A percentile compares a stretch with the other conserved stretches of the same genome.
These are phyloP conservation scores for Warburgia ugandensis DNA, from an alignment of 164 flowering plant genomes.

Conservation along the genomic window DNA sequence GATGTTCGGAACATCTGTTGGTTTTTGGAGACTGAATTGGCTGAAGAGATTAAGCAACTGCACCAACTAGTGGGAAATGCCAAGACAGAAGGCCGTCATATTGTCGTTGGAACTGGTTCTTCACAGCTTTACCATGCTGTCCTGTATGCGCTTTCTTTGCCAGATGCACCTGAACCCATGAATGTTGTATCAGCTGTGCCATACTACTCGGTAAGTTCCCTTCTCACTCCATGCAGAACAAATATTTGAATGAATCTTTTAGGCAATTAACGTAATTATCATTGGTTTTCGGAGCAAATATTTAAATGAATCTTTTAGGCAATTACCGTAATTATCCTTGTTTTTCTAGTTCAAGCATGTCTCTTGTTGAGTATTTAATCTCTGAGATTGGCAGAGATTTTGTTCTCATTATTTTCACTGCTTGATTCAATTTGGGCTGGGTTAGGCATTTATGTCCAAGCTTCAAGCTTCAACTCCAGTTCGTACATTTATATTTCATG, in stretches of 20 bases:
- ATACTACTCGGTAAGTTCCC: constrained; percentile 67
- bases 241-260: background rate
- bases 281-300: background rate
- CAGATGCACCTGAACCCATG: constrained; percentile 40
- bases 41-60: constrained; percentile 35
- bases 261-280: background rate
- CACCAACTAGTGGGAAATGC: constrained; percentile 84
- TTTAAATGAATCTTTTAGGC: no score
- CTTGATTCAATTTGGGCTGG: no score
- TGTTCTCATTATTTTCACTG: no score
- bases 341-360: no score
- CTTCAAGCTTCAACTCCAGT: no score
- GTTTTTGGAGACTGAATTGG: constrained; percentile 81
- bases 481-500: no score
- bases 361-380: no score
- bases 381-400: no score
- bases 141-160: constrained; percentile 58
- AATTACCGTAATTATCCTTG: no score
- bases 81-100: constrained; percentile 41
- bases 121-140: constrained; percentile 80
- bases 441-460: no score
- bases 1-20: constrained; percentile 60
- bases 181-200: constrained; percentile 76
- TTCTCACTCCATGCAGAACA: no score
- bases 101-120: constrained; percentile 92